Conservation (phyloP, 2,329 filamentous ascomycete genomes). For the Alternaria solani region DNA sequence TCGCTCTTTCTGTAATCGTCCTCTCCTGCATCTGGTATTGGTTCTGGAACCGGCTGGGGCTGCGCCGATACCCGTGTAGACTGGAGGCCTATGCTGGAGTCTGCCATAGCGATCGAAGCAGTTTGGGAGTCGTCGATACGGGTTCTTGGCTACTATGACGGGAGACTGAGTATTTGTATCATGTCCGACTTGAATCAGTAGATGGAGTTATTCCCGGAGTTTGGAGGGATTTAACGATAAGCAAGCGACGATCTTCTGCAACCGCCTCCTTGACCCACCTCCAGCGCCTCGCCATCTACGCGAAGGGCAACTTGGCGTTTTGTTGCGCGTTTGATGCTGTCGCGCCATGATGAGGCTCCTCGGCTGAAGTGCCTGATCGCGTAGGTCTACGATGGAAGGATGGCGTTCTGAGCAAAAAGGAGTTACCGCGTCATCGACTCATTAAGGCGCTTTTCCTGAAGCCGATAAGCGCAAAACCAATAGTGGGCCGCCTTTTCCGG, state of each 20-base stretch:
- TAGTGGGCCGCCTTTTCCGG: conserved; percentile 1
- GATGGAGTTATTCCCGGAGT: conserved; percentile 22
- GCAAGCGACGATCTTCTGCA: not conserved
- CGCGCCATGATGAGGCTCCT: not conserved
- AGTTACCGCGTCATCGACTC: conserved; percentile 13
- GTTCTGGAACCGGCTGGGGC: not conserved
- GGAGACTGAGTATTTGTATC: conserved; percentile 13
- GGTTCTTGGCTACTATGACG: not conserved
- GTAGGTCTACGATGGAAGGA: not conserved
- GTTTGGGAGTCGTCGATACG: not conserved
- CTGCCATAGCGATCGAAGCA: conserved; percentile 4
- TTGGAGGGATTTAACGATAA: conserved; percentile 9
- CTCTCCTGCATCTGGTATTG: not conserved
- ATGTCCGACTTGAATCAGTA: not conserved
- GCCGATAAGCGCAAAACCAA: not conserved
- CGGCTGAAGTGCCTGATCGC: not conserved
- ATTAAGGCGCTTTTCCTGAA: not conserved
- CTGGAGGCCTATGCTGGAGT: not conserved
- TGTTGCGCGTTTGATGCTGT: not conserved
- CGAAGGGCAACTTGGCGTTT: not conserved
- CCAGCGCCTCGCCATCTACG: conserved; percentile 1
- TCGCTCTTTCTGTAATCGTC: conserved; percentile 12
- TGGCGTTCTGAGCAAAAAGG: not conserved
- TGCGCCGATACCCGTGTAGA: not conserved
- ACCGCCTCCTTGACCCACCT: conserved; percentile 5